phyloP scores from a whole-genome alignment of 129 eudicot species.

The Logfia minima region DNA sequence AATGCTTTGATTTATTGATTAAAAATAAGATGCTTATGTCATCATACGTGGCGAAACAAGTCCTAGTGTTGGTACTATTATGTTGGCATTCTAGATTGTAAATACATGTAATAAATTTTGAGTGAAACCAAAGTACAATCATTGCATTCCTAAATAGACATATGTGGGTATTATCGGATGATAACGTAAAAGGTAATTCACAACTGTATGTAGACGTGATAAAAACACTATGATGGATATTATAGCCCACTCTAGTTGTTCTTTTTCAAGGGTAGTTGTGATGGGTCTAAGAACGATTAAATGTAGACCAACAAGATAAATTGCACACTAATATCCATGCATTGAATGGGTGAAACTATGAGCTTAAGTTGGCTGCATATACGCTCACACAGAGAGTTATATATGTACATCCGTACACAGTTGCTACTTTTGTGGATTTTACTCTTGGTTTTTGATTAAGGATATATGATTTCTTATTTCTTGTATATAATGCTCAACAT shows the following conservation, averaged over 20 bases:
- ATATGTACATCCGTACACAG: too few species aligned
- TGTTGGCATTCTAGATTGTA: background rate
- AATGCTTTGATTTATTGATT: background rate
- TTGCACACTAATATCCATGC: background rate
- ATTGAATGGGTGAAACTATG: background rate
- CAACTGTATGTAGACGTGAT: background rate
- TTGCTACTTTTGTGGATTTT: background rate
- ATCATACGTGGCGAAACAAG: background rate
- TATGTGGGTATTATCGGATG: background rate
- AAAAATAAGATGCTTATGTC: background rate
- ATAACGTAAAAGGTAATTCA: background rate
- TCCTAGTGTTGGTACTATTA: background rate
- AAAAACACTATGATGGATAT: background rate
- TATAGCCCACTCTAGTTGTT: background rate
- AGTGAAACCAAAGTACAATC: background rate
- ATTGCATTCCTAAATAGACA: background rate
- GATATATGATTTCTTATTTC: conserved; percentile 14
- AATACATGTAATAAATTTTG: too few species aligned
- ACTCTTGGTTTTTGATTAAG: background rate
- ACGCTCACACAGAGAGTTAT: too few species aligned
- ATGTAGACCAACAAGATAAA: background rate
- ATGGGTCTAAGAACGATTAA: background rate
- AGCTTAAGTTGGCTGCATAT: conserved; percentile 5
- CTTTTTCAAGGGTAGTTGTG: background rate
- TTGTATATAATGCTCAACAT: conserved; percentile 76